Base-by-base conservation (phyloP, 1,284 basidiomycete species). In the Trametes sp. region DNA sequence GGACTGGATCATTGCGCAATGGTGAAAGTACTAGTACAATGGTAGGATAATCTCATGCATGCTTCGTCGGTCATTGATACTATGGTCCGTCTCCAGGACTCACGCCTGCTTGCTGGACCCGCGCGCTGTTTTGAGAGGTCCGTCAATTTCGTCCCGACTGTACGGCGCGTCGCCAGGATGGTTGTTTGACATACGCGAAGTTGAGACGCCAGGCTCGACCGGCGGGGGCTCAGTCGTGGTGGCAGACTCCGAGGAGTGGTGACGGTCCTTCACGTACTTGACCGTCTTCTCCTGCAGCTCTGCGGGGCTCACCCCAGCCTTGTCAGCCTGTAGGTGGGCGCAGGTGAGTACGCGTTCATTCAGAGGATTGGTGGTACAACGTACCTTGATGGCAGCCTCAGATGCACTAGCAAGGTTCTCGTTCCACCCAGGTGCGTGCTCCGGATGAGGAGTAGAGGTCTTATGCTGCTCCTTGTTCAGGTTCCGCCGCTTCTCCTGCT, bases 351-450 rank as follows among this genome's bases (percentile, higher is more conserved):
- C 21, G 7, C 9, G n/a, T n/a, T n/a, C n/a, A n/a, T n/a, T n/a
- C n/a, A n/a, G n/a, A n/a, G n/a, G n/a, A n/a, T n/a, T n/a, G n/a
- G n/a, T n/a, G n/a, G n/a, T n/a, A n/a, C n/a, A n/a, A n/a, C n/a
- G 19, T 35, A 88, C 90, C 83, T 93, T 92, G 49, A 92, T 78
- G 35, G 78, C 75, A 10, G 90, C 90, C 75, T 93, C 91, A 0
- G 90, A 90, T 14, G 80, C 68, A 61, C 82, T 85, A 1, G 90
- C 90, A 24, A 92, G 84, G 38, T 76, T 70, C 69, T 93, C 87
- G 70, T 92, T 92, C 90, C 90, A 93, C 2, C 89, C 90, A 6
- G 89, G 90, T 1, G 89, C 88, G 62, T 86, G 71, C 14, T 83
- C 73, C 23, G 76, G 73, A 56, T 84, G 78, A 21, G 85, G 81